Evolutionary conservation across 495 filamentous ascomycete genomes (phyloP), one percentile per base, ranked within the genome.

Genomic region (Penicillium odoratum): DNA sequence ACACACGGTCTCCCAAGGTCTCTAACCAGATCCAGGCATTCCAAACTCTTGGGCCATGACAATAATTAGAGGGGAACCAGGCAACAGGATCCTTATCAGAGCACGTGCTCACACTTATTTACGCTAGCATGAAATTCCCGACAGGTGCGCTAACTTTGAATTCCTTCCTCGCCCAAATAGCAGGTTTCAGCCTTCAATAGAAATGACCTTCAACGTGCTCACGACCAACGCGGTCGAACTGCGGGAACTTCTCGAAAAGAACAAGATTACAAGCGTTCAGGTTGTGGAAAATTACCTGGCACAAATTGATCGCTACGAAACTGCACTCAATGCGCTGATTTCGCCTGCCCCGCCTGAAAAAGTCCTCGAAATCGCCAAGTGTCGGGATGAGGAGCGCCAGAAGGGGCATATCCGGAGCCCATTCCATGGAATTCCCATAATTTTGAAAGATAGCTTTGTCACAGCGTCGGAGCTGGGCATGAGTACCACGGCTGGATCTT

Each of bases 221-320:
- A 71, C 68, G 30, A 66, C 68, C 8, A 79, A 74, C 36, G 78
- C 79, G 45, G 63, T 65, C 29, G 67, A 83, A 40, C 71, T 81
- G 55, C 71, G 75, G 52, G 56, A 67, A 15, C 65, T 72, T 57
- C 69, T 84, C 52, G 57, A 61, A 36, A 57, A 57, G 7, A 66
- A 66, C 5, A 67, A 62, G 30, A 59, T 81, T 26, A 79, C 78
- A 7, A 76, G 74, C 50, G 70, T 72, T 13, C 66, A 79, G 45
- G 69, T 83, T 31, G 68, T 82, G 2, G 60, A 74, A 46, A 65
- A 69, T 43, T 83, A 83, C 59, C 64, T 84, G 13, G 53, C 56
- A 2, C 79, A 79, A 55, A 83, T 83, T 26, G 69, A 75, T 18
- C 61, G 56, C 18, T 70, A 83, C 58, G 75, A 83, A 30, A n/a